Conservation (phyloP, 1,284 basidiomycete genomes). For the Takashimella tepidaria region DNA sequence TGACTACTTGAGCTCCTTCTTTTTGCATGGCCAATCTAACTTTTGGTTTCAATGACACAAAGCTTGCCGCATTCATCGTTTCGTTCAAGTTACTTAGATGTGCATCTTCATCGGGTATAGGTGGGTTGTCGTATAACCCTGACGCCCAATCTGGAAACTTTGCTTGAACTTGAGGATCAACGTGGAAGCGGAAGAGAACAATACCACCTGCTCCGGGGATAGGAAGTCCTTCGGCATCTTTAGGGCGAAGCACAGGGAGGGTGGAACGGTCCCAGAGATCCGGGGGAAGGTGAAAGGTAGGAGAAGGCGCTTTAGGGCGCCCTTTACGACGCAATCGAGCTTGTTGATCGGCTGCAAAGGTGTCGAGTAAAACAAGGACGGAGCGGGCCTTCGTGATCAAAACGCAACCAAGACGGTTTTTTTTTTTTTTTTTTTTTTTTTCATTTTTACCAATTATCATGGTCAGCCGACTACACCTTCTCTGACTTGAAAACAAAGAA, state of each 20-base stretch:
- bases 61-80: slow-evolving; percentile 28
- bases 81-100: slow-evolving; percentile 26
- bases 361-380: slow-evolving; percentile 35
- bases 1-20: background rate
- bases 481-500: no score
- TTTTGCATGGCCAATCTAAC: slow-evolving; percentile 15
- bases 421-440: no score
- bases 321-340: slow-evolving; percentile 33
- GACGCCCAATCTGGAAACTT: slow-evolving; percentile 40
- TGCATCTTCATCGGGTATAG: slow-evolving; percentile 34
- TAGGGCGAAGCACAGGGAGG: slow-evolving; percentile 33
- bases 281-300: slow-evolving; percentile 41
- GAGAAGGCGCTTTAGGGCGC: slow-evolving; percentile 39
- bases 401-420: no score
- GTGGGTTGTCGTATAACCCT: slow-evolving; percentile 43
- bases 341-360: slow-evolving; percentile 30
- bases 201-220: slow-evolving; percentile 28
- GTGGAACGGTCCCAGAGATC: slow-evolving; percentile 35
- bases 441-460: no score
- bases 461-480: no score
- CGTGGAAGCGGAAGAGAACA: slow-evolving; percentile 43
- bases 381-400: slow-evolving; percentile 26
- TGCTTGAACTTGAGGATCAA: slow-evolving; percentile 34
- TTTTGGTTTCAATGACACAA: slow-evolving; percentile 22
- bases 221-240: slow-evolving; percentile 36